These are phyloP conservation scores for Epichloe baconii DNA, from an alignment of 2,329 filamentous ascomycete genomes.

Conservation along the genomic window DNA sequence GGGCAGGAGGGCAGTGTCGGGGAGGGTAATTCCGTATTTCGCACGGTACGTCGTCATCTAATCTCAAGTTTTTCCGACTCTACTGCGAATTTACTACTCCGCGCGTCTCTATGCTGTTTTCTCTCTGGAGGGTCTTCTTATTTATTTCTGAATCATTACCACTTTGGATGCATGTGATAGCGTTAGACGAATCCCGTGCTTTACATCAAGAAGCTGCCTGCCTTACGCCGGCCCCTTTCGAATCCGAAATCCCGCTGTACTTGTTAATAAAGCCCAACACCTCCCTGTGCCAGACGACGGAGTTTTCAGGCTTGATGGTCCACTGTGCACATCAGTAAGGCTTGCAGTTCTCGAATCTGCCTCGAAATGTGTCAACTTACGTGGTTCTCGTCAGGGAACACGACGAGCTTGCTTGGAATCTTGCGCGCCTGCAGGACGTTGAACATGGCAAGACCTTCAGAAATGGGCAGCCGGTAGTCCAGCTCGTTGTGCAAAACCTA, in stretches of 20 bases:
- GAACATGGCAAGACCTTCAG: slow-evolving; percentile 74
- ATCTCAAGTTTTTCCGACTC: not conserved
- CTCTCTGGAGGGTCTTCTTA: too few species aligned
- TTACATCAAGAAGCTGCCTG: not conserved
- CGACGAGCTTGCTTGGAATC: slow-evolving; percentile 64
- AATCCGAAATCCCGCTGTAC: slow-evolving; percentile 33
- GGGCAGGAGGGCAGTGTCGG: not conserved
- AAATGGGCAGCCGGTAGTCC: slow-evolving; percentile 77
- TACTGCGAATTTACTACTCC: too few species aligned
- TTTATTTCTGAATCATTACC: too few species aligned
- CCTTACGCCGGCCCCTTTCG: not conserved
- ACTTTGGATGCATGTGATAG: too few species aligned
- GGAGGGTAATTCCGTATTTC: not conserved
- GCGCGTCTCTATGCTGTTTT: too few species aligned
- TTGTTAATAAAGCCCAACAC: slow-evolving; percentile 69
- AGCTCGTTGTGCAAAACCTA: slow-evolving; percentile 70
- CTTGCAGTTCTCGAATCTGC: not conserved
- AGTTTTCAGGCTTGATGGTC: slow-evolving; percentile 88
- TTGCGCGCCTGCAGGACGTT: slow-evolving; percentile 68
- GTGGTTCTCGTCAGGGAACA: slow-evolving; percentile 65
- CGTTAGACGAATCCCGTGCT: not conserved
- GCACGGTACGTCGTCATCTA: not conserved
- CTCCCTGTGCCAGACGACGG: slow-evolving; percentile 75
- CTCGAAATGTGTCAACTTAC: slow-evolving; percentile 14
- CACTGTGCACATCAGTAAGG: slow-evolving; percentile 30